These are phyloP conservation scores for Stemphylium vesicarium DNA, from an alignment of 2,329 filamentous ascomycete genomes.

Conservation along the genomic window DNA sequence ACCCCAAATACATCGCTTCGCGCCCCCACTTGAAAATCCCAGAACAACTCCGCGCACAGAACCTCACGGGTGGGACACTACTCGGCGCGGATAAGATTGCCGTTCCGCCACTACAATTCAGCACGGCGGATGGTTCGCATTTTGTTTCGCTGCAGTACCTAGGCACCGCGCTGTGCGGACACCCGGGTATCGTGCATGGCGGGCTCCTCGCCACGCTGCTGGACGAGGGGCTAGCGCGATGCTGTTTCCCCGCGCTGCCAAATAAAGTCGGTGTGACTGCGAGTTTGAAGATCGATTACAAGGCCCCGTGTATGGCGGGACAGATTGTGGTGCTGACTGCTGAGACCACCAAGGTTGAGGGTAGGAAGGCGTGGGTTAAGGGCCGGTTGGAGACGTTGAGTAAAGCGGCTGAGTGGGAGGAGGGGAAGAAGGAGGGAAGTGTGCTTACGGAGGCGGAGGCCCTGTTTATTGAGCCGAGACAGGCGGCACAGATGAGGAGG, in stretches of 20 bases:
- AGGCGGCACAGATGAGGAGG: conserved; percentile 63
- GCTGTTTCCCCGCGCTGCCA: conserved; percentile 86
- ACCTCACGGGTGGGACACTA: conserved; percentile 82
- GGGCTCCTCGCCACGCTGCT: conserved; percentile 90
- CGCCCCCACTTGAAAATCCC: conserved; percentile 90
- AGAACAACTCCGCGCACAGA: conserved; percentile 69
- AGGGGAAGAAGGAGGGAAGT: conserved; percentile 62
- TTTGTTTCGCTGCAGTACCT: conserved; percentile 76
- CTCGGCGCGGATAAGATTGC: conserved; percentile 76
- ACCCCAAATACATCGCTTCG: conserved; percentile 73
- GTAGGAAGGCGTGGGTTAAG: conserved; percentile 92
- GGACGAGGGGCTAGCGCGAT: conserved; percentile 86
- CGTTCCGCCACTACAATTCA: conserved; percentile 82
- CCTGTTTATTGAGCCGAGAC: conserved; percentile 86
- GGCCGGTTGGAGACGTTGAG: conserved; percentile 83
- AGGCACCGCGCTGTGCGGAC: conserved; percentile 81
- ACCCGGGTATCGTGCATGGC: conserved; percentile 89
- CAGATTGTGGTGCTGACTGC: conserved; percentile 80
- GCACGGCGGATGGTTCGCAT: conserved; percentile 58
- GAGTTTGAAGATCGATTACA: conserved; percentile 81
- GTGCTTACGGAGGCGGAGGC: conserved; percentile 83
- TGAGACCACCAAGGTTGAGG: conserved; percentile 83
- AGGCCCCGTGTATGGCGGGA: conserved; percentile 76
- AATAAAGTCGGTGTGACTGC: conserved; percentile 88
- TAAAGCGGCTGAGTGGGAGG: conserved; percentile 52